Base-by-base conservation (phyloP, 2,329 filamentous ascomycete species). In the Arthrobotrys conoides region DNA sequence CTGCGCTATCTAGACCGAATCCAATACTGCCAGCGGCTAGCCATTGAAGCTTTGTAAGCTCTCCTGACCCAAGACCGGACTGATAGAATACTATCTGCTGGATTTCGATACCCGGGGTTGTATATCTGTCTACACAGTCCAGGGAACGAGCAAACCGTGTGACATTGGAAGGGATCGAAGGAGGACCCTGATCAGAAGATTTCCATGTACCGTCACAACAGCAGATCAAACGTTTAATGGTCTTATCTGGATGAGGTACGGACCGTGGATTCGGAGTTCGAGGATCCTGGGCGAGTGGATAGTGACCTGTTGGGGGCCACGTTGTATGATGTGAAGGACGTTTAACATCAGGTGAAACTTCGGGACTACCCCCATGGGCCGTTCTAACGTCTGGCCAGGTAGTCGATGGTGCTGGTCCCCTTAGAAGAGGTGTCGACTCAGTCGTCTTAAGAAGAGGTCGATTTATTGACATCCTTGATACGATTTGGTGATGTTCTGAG, bases 51-150 rank as follows among this genome's bases (percentile, higher is more conserved):
- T 76, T 76, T 44, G 80, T 80, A 38, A 80, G 81, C 20, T 80
- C 80, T 20, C 80, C 82, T 1, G 82, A 83, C 0, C 84, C 84
- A 22, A 84, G 83, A 6, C 84, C 84, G 6, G 84, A 82, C 22
- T 85, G 83, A 68, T 85, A 85, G 77, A 83, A 84, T 5, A 85
- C 82, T 38, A 85, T 73, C 82, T 90, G 89, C 44, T 65, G 88
- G 84, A 75, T 75, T 55, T 75, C 76, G 30, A 75, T 79, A 82
- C 59, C 82, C 80, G 16, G 84, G 84, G 81, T 86, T 85, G 82
- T 86, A 86, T 82, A 86, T 86, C 75, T 69, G 30, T 78, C 75
- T 2, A 78, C 75, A 22, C 81, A 80, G 53, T 79, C 66, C 33
- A 81, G 46, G 3, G 80, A 72, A 12, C 81, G 80, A 9, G 80